phyloP scores from a whole-genome alignment of 106 monocot genomes.

The Hemerocallis citrina region DNA sequence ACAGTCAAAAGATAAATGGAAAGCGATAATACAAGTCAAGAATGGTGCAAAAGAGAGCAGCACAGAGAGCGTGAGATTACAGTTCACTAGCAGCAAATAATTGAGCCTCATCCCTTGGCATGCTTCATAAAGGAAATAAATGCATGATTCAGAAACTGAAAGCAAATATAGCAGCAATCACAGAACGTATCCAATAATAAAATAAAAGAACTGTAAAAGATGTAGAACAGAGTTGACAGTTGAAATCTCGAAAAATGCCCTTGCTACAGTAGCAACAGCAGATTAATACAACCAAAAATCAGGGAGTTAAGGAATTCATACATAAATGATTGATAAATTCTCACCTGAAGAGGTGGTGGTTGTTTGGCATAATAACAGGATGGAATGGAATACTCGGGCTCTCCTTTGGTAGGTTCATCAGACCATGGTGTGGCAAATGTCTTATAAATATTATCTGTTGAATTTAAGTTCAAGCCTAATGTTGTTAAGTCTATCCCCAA shows the following conservation, averaged over 20 bases:
- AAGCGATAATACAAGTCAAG: too few species aligned
- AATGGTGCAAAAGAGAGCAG: too few species aligned
- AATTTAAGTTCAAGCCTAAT: conserved; percentile 83
- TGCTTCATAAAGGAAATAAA: conserved; percentile 45
- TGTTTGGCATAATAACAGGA: conserved; percentile 71
- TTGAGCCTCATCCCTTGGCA: conserved; percentile 99
- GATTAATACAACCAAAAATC: background rate
- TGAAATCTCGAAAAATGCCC: conserved; percentile 77
- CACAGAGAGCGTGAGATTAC: conserved; percentile 6
- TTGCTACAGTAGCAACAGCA: conserved; percentile 28
- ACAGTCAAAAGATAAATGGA: too few species aligned
- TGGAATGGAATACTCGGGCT: conserved; percentile 73
- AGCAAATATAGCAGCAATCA: background rate
- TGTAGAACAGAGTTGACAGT: conserved; percentile 66
- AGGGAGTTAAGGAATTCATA: background rate
- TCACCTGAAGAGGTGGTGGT: conserved; percentile 52
- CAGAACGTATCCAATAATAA: background rate
- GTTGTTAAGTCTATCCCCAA: conserved; percentile 91
- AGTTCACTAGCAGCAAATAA: conserved; percentile 67
- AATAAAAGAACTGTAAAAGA: conserved; percentile 49
- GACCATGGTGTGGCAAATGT: conserved; percentile 94
- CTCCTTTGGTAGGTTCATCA: conserved; percentile 74
- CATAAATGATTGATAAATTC: conserved; percentile 2
- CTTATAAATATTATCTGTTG: conserved; percentile 76
- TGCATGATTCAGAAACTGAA: background rate